phyloP scores from a whole-genome alignment of 2,329 filamentous ascomycete species.

The Paecilomyces sp. region DNA sequence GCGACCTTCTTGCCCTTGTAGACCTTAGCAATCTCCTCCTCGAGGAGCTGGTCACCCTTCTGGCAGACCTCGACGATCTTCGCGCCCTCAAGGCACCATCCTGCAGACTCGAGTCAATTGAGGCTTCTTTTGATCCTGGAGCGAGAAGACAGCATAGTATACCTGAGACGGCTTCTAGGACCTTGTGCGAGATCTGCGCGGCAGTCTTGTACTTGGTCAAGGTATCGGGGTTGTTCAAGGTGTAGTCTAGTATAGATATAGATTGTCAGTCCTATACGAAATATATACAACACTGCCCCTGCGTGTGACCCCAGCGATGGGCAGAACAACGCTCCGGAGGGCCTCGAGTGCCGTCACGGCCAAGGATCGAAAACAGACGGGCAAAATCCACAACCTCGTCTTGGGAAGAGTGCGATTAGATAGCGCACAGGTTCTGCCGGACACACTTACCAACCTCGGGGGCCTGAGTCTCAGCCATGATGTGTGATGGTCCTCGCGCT shows the following conservation, averaged over 20 bases:
- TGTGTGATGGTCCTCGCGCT: constrained; percentile 20
- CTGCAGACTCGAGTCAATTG: constrained; percentile 24
- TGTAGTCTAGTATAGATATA: constrained; percentile 57
- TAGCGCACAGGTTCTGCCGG: background rate
- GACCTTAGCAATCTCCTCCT: constrained; percentile 89
- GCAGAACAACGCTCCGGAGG: background rate
- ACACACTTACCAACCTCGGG: constrained; percentile 35
- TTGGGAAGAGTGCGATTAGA: background rate
- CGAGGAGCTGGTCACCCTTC: constrained; percentile 89
- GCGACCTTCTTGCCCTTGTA: constrained; percentile 96
- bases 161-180: constrained; percentile 74
- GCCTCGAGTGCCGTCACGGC: background rate
- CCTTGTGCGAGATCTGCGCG: constrained; percentile 90
- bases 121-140: background rate
- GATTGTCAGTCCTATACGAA: constrained; percentile 3
- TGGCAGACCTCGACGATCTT: constrained; percentile 94
- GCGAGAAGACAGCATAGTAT: constrained; percentile 12
- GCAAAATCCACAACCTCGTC: background rate
- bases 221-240: constrained; percentile 85
- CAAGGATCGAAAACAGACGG: background rate
- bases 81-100: constrained; percentile 70
- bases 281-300: background rate
- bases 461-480: constrained; percentile 29
- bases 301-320: background rate
- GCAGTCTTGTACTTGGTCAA: constrained; percentile 99